These are phyloP conservation scores for Fusarium sp. DNA, from an alignment of 2,329 filamentous ascomycete species.

Conservation along the genomic window DNA sequence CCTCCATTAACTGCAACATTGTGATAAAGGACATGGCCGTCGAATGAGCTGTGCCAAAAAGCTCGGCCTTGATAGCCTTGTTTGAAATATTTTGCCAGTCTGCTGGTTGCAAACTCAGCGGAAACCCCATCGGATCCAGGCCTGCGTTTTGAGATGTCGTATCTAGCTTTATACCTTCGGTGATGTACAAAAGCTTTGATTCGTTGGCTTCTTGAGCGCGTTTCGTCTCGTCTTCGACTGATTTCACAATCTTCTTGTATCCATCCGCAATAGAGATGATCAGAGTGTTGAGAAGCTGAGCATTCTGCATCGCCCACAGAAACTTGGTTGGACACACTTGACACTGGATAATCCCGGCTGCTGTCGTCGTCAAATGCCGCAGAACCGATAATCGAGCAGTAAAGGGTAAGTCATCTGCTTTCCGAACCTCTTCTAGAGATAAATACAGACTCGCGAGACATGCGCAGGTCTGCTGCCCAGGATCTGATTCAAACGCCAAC, in stretches of 20 bases:
- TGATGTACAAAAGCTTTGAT: slow-evolving; percentile 33
- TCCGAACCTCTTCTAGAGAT: slow-evolving; percentile 46
- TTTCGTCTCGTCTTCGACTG: slow-evolving; percentile 41
- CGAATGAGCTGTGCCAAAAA: slow-evolving; percentile 31
- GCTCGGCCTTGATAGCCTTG: slow-evolving; percentile 39
- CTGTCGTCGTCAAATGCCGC: slow-evolving; percentile 34
- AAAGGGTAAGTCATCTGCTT: slow-evolving; percentile 39
- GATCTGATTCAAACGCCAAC: slow-evolving; percentile 16
- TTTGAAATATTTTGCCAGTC: slow-evolving; percentile 44
- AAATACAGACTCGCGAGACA: slow-evolving; percentile 48
- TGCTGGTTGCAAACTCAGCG: slow-evolving; percentile 32
- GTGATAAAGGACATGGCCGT: slow-evolving; percentile 13
- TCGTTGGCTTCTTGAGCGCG: slow-evolving; percentile 37
- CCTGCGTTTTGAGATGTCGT: not conserved
- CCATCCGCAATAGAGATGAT: slow-evolving; percentile 47
- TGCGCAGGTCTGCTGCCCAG: slow-evolving; percentile 39
- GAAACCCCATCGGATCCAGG: slow-evolving; percentile 5
- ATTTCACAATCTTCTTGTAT: slow-evolving; percentile 44
- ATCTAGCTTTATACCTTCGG: slow-evolving; percentile 15
- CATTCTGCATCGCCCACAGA: slow-evolving; percentile 50
- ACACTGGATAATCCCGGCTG: slow-evolving; percentile 40
- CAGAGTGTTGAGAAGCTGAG: slow-evolving; percentile 46
- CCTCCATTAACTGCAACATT: slow-evolving; percentile 47
- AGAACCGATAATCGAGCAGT: slow-evolving; percentile 36
- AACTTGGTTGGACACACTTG: slow-evolving; percentile 45